A percentile compares a stretch with the other conserved stretches of the same genome.
Conservation (phyloP, 2,329 filamentous ascomycete genomes). For the Venturia pyrina region DNA sequence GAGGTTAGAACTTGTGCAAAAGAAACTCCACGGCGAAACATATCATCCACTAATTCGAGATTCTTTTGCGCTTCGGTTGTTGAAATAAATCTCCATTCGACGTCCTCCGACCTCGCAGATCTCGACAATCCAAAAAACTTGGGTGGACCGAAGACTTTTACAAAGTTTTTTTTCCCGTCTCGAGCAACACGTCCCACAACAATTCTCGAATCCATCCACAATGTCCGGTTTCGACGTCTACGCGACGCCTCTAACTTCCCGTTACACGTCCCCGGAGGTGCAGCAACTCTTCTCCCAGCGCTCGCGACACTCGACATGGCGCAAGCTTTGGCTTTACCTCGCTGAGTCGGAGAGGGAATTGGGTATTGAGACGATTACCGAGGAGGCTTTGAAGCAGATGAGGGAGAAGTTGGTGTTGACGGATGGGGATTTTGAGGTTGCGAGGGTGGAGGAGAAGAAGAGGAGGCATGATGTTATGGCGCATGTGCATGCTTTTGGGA, state of each 20-base stretch:
- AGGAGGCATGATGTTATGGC: constrained; percentile 22
- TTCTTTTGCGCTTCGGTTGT: too few relatives aligned
- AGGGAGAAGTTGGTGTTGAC: constrained; percentile 33
- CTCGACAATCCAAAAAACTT: neutral
- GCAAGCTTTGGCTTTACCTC: constrained; percentile 75
- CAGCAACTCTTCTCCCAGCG: constrained; percentile 28
- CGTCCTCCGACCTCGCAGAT: neutral
- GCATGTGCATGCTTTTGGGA: constrained; percentile 64
- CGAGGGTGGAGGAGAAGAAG: constrained; percentile 38
- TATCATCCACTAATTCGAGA: too few relatives aligned
- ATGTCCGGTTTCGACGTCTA: neutral
- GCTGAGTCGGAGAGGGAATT: constrained; percentile 75
- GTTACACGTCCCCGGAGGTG: neutral
- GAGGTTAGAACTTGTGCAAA: neutral
- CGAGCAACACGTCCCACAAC: neutral
- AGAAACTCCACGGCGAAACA: neutral
- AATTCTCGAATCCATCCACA: neutral
- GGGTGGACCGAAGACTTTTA: neutral
- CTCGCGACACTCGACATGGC: constrained; percentile 67
- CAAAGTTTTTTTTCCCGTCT: neutral
- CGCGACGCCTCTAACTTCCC: neutral
- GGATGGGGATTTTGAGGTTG: constrained; percentile 38
- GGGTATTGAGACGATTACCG: constrained; percentile 60
- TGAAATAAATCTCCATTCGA: neutral
- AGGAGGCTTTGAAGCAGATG: constrained; percentile 45